Conservation (phyloP, 169 alveolate species). For the Besnoitia besnoiti region DNA sequence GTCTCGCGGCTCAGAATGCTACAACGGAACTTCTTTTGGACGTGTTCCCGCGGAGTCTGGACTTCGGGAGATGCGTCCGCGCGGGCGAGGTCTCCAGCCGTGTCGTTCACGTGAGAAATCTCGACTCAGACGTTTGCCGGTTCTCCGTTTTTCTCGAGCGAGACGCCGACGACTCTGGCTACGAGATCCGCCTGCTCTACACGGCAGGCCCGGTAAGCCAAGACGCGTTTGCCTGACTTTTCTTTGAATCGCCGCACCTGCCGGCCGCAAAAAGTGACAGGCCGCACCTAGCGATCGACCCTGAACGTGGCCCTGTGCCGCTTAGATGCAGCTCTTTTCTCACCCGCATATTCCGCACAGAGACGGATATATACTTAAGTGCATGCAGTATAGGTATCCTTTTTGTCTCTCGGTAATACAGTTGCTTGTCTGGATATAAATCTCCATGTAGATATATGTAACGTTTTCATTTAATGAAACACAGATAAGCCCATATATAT, state of each 20-base stretch:
- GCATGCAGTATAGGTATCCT: too few relatives aligned
- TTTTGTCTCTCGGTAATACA: not conserved
- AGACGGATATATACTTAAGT: too few relatives aligned
- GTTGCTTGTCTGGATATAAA: not conserved
- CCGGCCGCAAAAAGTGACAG: too few relatives aligned
- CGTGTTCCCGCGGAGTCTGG: not conserved
- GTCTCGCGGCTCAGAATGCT: too few relatives aligned
- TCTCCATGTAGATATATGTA: not conserved
- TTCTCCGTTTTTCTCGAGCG: not conserved
- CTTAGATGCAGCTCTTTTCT: too few relatives aligned
- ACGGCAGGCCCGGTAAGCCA: not conserved
- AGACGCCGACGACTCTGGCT: not conserved
- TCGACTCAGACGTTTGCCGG: constrained; percentile 23
- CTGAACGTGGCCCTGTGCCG: too few relatives aligned
- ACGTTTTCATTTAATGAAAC: too few relatives aligned
- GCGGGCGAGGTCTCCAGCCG: not conserved
- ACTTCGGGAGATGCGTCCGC: constrained; percentile 1
- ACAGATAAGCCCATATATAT: not conserved
- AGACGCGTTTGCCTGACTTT: too few relatives aligned
- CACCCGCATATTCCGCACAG: too few relatives aligned
- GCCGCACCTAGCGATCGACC: too few relatives aligned
- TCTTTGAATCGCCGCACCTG: too few relatives aligned
- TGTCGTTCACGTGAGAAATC: not conserved
- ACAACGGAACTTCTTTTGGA: too few relatives aligned
- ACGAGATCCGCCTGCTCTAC: not conserved